These are phyloP conservation scores for Lasiodiplodia citricola DNA, from an alignment of 2,329 filamentous ascomycete genomes.

Conservation along the genomic window DNA sequence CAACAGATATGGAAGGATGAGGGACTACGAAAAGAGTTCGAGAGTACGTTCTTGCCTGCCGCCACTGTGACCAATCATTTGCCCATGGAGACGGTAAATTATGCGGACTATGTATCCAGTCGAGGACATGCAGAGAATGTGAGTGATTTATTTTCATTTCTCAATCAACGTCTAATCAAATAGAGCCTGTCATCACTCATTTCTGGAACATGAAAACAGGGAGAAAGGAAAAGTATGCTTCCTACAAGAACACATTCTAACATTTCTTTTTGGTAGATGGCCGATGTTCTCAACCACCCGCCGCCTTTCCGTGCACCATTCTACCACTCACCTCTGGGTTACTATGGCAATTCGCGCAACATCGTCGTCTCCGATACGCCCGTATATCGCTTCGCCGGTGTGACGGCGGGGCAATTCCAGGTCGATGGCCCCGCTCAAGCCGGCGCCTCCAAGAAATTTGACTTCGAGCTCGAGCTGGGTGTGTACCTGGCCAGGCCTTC, in stretches of 20 bases:
- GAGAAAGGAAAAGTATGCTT: neutral
- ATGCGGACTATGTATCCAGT: slow-evolving; percentile 55
- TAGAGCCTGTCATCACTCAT: too few relatives aligned
- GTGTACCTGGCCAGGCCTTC: slow-evolving; percentile 51
- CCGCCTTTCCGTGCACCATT: slow-evolving; percentile 28
- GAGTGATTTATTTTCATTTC: neutral
- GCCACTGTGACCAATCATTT: slow-evolving; percentile 56
- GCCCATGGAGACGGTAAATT: slow-evolving; percentile 62
- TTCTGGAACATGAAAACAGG: too few relatives aligned
- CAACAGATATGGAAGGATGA: slow-evolving; percentile 28
- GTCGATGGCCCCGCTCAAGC: slow-evolving; percentile 58
- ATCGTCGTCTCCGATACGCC: slow-evolving; percentile 56
- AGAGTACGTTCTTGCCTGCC: slow-evolving; percentile 37
- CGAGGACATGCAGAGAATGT: slow-evolving; percentile 17
- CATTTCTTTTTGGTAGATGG: slow-evolving; percentile 37
- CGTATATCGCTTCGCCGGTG: slow-evolving; percentile 31
- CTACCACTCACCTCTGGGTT: slow-evolving; percentile 52
- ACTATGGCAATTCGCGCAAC: slow-evolving; percentile 61
- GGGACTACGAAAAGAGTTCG: slow-evolving; percentile 30
- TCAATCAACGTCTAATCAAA: too few relatives aligned
- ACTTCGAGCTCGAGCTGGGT: slow-evolving; percentile 59
- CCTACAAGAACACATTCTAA: too few relatives aligned
- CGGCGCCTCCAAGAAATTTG: slow-evolving; percentile 48
- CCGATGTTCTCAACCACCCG: slow-evolving; percentile 59
- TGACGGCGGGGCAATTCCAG: slow-evolving; percentile 35